Percentiles rank a stretch among this genome's conserved stretches.
Conservation (phyloP, 257 asterid species). For the Capsicum rhomboideum region DNA sequence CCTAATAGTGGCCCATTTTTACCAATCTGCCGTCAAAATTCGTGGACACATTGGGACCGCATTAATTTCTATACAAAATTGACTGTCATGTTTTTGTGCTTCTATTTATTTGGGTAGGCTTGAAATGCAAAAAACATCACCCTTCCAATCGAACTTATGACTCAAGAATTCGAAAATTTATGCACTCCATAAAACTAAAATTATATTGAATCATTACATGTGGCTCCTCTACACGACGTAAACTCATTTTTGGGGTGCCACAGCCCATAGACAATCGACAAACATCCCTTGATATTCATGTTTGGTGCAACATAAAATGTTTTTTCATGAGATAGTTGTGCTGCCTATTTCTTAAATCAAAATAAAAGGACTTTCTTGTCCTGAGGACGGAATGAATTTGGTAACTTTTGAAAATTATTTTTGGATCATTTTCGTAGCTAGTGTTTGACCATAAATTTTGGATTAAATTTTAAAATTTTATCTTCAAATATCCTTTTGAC, state of each 20-base stretch:
- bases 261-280: background rate
- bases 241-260: background rate
- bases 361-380: no score
- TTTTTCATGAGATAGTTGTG: background rate
- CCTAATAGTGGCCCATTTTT: background rate
- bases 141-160: background rate
- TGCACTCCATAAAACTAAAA: background rate
- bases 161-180: background rate
- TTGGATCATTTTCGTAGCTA: background rate
- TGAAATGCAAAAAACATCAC: background rate
- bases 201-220: background rate
- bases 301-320: background rate
- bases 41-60: background rate
- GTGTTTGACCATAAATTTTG: no score
- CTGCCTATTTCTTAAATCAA: no score
- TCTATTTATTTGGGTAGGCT: background rate
- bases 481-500: no score
- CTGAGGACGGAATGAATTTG: no score
- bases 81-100: background rate
- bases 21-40: background rate
- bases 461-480: no score
- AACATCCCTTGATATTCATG: background rate
- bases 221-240: background rate
- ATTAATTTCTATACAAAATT: background rate
- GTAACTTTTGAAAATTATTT: background rate